phyloP scores from a whole-genome alignment of 306 rosid genomes.

The Quercus berberidifolia region DNA sequence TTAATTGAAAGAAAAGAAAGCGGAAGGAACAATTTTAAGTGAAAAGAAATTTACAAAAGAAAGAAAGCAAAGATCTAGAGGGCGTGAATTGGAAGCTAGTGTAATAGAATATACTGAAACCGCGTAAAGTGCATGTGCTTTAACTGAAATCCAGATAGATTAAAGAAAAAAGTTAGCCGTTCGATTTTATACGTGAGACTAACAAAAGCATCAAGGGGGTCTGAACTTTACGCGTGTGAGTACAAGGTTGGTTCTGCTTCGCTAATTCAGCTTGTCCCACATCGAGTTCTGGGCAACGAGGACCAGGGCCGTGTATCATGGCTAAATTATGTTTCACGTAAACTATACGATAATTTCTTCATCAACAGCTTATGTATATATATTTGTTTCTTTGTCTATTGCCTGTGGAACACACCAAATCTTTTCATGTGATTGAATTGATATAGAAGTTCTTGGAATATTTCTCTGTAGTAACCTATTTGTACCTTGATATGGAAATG shows the following conservation, averaged over 20 bases:
- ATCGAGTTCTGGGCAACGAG: slow-evolving; percentile 5
- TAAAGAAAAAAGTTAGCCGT: slow-evolving; percentile 25
- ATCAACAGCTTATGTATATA: no score
- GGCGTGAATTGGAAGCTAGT: slow-evolving; percentile 50
- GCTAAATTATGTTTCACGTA: slow-evolving; percentile 6
- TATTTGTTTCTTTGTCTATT: no score
- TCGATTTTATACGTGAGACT: slow-evolving; percentile 34
- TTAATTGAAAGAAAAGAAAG: slow-evolving; percentile 1
- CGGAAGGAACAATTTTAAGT: not conserved
- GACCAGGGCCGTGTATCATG: slow-evolving; percentile 17
- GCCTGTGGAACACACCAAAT: not conserved
- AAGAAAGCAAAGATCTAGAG: slow-evolving; percentile 1
- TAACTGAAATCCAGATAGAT: slow-evolving; percentile 1
- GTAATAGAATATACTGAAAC: slow-evolving; percentile 54
- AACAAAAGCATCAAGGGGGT: not conserved
- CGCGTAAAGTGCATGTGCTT: slow-evolving; percentile 73
- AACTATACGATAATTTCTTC: slow-evolving; percentile 6
- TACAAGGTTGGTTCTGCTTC: not conserved
- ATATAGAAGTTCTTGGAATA: not conserved
- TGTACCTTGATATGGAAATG: not conserved
- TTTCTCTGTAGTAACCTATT: not conserved
- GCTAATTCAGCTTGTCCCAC: slow-evolving; percentile 2
- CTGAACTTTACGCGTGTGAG: slow-evolving; percentile 23
- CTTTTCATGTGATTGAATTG: slow-evolving; percentile 5
- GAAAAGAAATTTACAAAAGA: not conserved